These are phyloP conservation scores for Thyridium curvatum DNA, from an alignment of 2,329 filamentous ascomycete species.

Conservation along the genomic window DNA sequence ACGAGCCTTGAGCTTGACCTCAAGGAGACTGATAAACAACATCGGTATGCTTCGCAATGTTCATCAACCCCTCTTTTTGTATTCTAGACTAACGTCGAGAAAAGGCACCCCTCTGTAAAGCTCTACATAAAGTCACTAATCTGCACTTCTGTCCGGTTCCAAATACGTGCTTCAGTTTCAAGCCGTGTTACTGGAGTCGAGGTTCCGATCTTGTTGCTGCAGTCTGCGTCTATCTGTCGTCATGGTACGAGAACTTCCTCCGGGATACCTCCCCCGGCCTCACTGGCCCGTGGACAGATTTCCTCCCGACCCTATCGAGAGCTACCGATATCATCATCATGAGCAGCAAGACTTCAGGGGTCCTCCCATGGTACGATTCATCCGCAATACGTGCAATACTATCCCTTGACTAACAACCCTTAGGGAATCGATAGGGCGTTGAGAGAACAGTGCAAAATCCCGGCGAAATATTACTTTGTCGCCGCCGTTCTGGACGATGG, in stretches of 20 bases:
- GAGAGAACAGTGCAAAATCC: slow-evolving; percentile 44
- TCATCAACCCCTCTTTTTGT: no score
- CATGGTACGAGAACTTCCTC: slow-evolving; percentile 11
- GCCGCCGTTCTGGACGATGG: slow-evolving; percentile 43
- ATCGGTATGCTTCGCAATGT: no score
- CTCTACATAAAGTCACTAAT: no score
- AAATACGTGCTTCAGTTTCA: no score
- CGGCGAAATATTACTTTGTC: slow-evolving; percentile 45
- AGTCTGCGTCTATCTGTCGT: background rate
- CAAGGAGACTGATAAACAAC: no score
- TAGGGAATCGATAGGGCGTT: slow-evolving; percentile 43
- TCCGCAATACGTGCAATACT: slow-evolving; percentile 4
- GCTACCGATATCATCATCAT: slow-evolving; percentile 11
- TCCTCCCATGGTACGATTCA: slow-evolving; percentile 13
- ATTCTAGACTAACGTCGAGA: no score
- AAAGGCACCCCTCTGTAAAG: no score
- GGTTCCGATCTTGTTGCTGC: background rate
- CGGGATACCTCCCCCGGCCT: slow-evolving; percentile 9
- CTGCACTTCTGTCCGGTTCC: no score
- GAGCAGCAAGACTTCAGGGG: slow-evolving; percentile 9
- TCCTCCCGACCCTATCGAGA: slow-evolving; percentile 6
- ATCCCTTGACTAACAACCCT: slow-evolving; percentile 19
- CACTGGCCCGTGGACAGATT: slow-evolving; percentile 13
- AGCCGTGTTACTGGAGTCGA: no score
- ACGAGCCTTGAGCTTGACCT: no score